Evolutionary conservation across 1,139 yeast species (phyloP).

Genomic region (Pichiaceae sp.): DNA sequence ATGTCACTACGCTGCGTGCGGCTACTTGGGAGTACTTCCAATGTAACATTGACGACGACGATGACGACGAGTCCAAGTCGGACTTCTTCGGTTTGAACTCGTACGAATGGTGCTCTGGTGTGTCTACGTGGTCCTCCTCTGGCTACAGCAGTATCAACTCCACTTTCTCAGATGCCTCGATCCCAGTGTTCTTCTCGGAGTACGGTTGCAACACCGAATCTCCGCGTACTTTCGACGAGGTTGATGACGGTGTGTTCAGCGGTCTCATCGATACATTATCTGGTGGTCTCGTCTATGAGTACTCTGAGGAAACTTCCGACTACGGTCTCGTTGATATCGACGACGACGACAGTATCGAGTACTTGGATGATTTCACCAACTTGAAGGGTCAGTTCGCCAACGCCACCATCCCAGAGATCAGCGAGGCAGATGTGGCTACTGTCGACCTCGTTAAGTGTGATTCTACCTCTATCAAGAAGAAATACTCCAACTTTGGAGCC

Average conservation of each 20-base stretch:
- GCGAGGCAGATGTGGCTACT: slow-evolving; percentile 31
- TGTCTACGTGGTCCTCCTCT: slow-evolving; percentile 52
- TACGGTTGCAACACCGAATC: slow-evolving; percentile 61
- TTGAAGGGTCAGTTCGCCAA: slow-evolving; percentile 38
- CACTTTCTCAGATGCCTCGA: slow-evolving; percentile 54
- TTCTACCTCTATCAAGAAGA: slow-evolving; percentile 32
- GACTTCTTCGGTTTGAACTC: slow-evolving; percentile 91
- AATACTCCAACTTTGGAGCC: slow-evolving; percentile 31
- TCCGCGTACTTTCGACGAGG: slow-evolving; percentile 69
- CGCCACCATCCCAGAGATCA: slow-evolving; percentile 29
- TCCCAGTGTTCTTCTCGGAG: slow-evolving; percentile 83
- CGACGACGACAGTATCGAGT: slow-evolving; percentile 18
- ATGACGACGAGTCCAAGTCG: slow-evolving; percentile 52
- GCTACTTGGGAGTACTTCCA: slow-evolving; percentile 78
- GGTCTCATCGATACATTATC: slow-evolving; percentile 49
- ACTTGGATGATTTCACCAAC: slow-evolving; percentile 48
- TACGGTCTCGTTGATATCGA: slow-evolving; percentile 59
- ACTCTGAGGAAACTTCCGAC: slow-evolving; percentile 50
- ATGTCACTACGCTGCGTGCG: slow-evolving; percentile 60
- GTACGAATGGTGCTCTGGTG: slow-evolving; percentile 86
- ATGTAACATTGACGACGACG: slow-evolving; percentile 52
- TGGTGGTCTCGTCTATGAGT: slow-evolving; percentile 78
- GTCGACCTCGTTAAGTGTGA: slow-evolving; percentile 44
- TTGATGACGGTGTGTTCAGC: slow-evolving; percentile 47
- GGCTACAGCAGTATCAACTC: slow-evolving; percentile 61